A percentile compares a stretch with the other conserved stretches of the same genome.
phyloP scores from a whole-genome alignment of 192 early-diverging fungal species.

The Anaeromyces robustus region DNA sequence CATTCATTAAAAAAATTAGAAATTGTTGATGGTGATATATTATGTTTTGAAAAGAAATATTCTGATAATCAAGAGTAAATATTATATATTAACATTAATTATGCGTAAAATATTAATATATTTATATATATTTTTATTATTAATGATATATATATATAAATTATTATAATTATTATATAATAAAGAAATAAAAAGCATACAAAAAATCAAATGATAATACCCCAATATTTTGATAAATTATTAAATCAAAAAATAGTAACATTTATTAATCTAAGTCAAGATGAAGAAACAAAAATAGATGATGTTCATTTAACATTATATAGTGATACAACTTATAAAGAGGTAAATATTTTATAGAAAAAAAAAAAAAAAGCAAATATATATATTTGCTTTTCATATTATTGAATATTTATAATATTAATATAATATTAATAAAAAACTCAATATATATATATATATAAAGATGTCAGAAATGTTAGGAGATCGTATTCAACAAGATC shows the following conservation, averaged over 20 bases:
- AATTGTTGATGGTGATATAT: not conserved
- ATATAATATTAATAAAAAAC: not conserved
- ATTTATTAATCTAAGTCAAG: not conserved
- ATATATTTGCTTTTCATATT: no score
- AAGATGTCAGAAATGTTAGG: not conserved
- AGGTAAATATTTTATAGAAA: not conserved
- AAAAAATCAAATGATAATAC: not conserved
- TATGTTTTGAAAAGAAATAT: not conserved
- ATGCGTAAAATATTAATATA: no score
- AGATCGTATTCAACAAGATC: not conserved
- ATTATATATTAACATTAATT: no score
- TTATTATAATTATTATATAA: no score
- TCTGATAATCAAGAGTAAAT: not conserved
- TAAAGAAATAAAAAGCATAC: no score
- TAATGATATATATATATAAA: no score
- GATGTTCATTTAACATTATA: not conserved
- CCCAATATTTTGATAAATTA: not conserved
- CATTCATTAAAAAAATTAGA: not conserved
- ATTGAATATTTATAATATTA: not conserved
- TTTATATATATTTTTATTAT: no score
- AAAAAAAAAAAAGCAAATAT: no score
- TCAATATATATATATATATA: not conserved
- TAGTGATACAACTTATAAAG: not conserved
- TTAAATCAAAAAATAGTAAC: not conserved
- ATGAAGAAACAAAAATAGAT: not conserved